Evolutionary conservation across 2,329 filamentous ascomycete species (phyloP).

Genomic region (Hypoxylon sp.): DNA sequence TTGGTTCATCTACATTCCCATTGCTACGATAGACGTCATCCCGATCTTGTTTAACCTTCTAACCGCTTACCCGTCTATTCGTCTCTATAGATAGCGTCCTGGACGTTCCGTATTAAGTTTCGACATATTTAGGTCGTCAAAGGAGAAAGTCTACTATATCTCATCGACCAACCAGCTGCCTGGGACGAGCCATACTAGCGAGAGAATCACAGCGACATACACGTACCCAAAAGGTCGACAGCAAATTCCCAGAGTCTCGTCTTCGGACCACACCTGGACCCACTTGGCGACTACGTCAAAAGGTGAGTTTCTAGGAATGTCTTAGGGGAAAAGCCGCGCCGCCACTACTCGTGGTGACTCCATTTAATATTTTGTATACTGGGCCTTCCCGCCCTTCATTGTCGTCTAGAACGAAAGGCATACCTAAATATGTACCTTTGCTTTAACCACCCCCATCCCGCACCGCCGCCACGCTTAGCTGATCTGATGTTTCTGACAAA

Average conservation of each 20-base stretch:
- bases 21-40: constrained; percentile 28
- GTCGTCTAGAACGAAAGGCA: constrained; percentile 13
- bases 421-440: constrained; percentile 8
- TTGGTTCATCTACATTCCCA: constrained; percentile 27
- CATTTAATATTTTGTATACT: constrained; percentile 27
- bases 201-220: constrained; percentile 25
- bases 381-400: constrained; percentile 13
- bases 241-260: constrained; percentile 11
- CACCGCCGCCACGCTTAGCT: constrained; percentile 32
- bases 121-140: constrained; percentile 1
- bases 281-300: constrained; percentile 36
- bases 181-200: constrained; percentile 24
- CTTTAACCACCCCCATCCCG: constrained; percentile 36
- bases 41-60: constrained; percentile 11
- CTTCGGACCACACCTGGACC: constrained; percentile 35
- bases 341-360: constrained; percentile 33
- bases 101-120: not conserved
- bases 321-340: constrained; percentile 26
- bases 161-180: constrained; percentile 7
- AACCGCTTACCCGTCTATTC: constrained; percentile 6
- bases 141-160: constrained; percentile 1
- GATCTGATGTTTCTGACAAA: constrained; percentile 45
- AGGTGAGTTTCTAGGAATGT: constrained; percentile 37
- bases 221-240: constrained; percentile 21
- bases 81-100: constrained; percentile 9